Percentiles rank a stretch among this genome's conserved stretches.
phyloP scores from a whole-genome alignment of 2,329 filamentous ascomycete genomes.

The Colletotrichum agaves region DNA sequence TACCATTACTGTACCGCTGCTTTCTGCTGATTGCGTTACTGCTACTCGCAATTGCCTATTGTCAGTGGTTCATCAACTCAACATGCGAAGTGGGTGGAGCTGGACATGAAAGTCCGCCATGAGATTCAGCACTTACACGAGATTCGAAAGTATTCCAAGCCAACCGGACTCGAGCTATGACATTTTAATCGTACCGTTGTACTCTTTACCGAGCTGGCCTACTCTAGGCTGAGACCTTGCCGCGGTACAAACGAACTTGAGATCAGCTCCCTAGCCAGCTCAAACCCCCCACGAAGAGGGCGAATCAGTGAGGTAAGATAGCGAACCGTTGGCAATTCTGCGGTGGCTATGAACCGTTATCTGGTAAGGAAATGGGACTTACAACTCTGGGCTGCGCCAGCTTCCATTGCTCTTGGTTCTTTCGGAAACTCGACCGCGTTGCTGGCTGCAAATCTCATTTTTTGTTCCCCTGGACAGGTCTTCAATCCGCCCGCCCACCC shows the following conservation, averaged over 20 bases:
- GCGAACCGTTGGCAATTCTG: slow-evolving; percentile 12
- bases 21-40: no score
- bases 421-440: neutral
- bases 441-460: neutral
- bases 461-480: slow-evolving; percentile 11
- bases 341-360: slow-evolving; percentile 8
- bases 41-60: neutral
- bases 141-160: neutral
- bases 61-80: neutral
- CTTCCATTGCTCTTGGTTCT: neutral
- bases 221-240: slow-evolving; percentile 18
- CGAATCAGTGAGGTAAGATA: neutral
- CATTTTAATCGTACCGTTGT: neutral
- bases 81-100: neutral
- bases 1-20: no score
- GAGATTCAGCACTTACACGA: no score
- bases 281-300: slow-evolving; percentile 2
- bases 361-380: neutral
- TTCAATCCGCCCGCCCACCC: slow-evolving; percentile 11
- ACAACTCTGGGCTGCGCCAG: neutral
- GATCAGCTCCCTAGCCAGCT: slow-evolving; percentile 16
- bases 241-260: neutral
- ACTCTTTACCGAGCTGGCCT: neutral
- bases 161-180: neutral
- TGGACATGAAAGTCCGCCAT: no score